Conservation (phyloP, 73 alveolate genomes). For the Paramecium caudatum region DNA sequence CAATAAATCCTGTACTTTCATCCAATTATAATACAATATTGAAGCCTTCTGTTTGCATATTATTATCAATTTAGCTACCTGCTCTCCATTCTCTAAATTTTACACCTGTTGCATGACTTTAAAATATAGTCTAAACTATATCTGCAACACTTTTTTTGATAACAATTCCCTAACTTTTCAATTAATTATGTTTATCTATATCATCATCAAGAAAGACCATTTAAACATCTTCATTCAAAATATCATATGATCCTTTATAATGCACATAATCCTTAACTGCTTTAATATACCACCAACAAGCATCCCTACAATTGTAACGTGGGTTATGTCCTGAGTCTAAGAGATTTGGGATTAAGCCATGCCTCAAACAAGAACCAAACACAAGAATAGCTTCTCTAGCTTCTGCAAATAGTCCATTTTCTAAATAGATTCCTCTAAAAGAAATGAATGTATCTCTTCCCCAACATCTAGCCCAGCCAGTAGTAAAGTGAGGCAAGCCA, state of each 20-base stretch:
- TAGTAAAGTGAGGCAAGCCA: conserved; percentile 98
- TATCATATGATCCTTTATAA: neutral
- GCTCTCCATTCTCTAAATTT: conserved; percentile 98
- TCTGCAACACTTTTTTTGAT: conserved; percentile 49
- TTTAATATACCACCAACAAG: conserved; percentile 97
- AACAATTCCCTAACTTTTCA: neutral
- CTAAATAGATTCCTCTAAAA: conserved; percentile 91
- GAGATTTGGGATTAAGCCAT: conserved; percentile 98
- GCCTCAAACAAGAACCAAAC: conserved; percentile 95
- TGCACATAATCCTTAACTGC: conserved; percentile 73
- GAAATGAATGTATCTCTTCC: conserved; percentile 99
- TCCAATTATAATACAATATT: conserved; percentile 89
- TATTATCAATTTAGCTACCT: conserved; percentile 92
- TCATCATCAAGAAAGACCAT: conserved; percentile 74
- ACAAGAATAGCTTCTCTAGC: conserved; percentile 92
- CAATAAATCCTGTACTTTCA: conserved; percentile 93
- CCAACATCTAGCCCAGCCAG: conserved; percentile 98
- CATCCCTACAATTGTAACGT: conserved; percentile 98
- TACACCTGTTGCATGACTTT: conserved; percentile 86
- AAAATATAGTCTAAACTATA: conserved; percentile 69
- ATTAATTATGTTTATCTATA: conserved; percentile 54
- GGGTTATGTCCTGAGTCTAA: conserved; percentile 93
- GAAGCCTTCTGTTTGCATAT: conserved; percentile 97
- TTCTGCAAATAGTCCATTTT: conserved; percentile 86
- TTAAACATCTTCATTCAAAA: conserved; percentile 62